phyloP scores from a whole-genome alignment of 352 stramenopile genomes.

The Pythium plurisporium region DNA sequence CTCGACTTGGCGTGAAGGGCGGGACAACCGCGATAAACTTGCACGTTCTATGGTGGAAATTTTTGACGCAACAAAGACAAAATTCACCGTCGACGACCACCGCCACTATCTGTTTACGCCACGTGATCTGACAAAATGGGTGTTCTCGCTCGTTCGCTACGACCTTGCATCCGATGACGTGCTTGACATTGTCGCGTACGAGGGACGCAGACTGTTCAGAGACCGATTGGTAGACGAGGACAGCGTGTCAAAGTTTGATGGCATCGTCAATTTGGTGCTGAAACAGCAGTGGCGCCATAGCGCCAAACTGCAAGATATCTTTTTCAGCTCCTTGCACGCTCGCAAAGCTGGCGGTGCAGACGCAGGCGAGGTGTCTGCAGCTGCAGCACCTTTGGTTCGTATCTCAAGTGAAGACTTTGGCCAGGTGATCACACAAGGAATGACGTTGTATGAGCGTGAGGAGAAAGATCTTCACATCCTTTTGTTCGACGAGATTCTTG shows the following conservation, averaged over 20 bases:
- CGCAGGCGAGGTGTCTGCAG: background rate
- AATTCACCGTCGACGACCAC: constrained; percentile 92
- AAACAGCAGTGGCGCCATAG: constrained; percentile 84
- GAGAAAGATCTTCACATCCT: constrained; percentile 92
- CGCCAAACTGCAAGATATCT: constrained; percentile 73
- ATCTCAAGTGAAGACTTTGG: constrained; percentile 84
- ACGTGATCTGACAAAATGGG: constrained; percentile 90
- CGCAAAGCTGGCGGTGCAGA: constrained; percentile 27
- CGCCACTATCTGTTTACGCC: constrained; percentile 95
- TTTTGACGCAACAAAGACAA: constrained; percentile 83
- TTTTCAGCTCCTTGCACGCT: constrained; percentile 82
- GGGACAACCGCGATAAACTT: constrained; percentile 72
- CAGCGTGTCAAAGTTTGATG: constrained; percentile 74
- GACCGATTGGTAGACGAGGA: constrained; percentile 89
- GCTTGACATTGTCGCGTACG: constrained; percentile 89
- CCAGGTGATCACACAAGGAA: constrained; percentile 79
- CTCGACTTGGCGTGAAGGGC: constrained; percentile 43
- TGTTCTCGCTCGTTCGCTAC: constrained; percentile 87
- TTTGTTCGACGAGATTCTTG: constrained; percentile 91
- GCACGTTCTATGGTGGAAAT: constrained; percentile 89
- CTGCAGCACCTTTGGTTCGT: constrained; percentile 38
- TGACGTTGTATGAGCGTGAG: constrained; percentile 94
- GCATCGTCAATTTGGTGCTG: constrained; percentile 74
- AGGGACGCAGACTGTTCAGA: constrained; percentile 85
- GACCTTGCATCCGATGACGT: constrained; percentile 87